Evolutionary conservation across 345 rosid genomes (phyloP).

Genomic region (Litchi chinensis): DNA sequence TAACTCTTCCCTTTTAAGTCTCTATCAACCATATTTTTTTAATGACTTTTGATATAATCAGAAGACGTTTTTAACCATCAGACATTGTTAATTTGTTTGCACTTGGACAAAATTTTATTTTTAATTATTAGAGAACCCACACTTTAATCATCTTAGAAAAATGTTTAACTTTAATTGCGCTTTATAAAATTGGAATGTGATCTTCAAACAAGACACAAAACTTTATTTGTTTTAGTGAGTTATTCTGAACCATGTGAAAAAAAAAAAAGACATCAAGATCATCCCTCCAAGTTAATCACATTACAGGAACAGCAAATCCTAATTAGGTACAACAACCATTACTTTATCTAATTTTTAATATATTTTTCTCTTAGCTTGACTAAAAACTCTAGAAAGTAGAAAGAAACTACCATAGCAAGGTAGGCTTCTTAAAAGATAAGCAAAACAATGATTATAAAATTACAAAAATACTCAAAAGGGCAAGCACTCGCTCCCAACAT

Average conservation of each 20-base stretch:
- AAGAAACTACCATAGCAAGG: background rate
- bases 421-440: background rate
- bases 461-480: conserved; percentile 8
- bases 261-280: background rate
- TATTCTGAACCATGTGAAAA: background rate
- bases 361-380: background rate
- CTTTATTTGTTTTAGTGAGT: background rate
- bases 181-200: background rate
- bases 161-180: background rate
- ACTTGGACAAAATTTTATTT: background rate
- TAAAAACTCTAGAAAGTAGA: background rate
- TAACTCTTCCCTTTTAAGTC: too few relatives aligned
- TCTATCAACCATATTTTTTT: too few relatives aligned
- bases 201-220: background rate
- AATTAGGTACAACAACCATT: conserved; percentile 21
- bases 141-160: background rate
- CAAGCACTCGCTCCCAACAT: background rate
- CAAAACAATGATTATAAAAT: background rate
- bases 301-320: conserved; percentile 2
- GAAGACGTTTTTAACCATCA: too few relatives aligned
- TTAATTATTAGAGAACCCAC: background rate
- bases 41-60: too few relatives aligned
- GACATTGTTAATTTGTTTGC: background rate
- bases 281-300: background rate
- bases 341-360: background rate